Evolutionary conservation across 1,284 basidiomycete genomes (phyloP).

Genomic region (Agaricales sp.): DNA sequence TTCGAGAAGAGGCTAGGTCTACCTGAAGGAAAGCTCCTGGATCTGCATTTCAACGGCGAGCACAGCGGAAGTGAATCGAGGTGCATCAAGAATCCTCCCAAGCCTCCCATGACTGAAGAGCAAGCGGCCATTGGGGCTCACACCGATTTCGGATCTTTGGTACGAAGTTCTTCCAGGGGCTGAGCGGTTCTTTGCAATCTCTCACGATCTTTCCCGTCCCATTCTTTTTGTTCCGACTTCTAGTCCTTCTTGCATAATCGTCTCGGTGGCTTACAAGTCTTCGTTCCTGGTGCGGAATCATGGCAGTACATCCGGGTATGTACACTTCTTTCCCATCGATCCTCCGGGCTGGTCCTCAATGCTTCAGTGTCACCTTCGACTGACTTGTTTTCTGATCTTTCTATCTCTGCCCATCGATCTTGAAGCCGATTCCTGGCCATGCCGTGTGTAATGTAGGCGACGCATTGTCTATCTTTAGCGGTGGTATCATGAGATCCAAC

Average conservation of each 20-base stretch:
- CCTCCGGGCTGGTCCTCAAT: neutral
- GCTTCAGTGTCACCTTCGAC: neutral
- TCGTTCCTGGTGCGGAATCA: conserved; percentile 46
- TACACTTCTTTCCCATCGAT: neutral
- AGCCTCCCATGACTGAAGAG: conserved; percentile 18
- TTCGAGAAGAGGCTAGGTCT: conserved; percentile 50
- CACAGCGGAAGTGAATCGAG: conserved; percentile 51
- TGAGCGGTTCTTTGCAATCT: neutral
- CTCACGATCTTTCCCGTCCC: neutral
- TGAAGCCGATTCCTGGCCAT: conserved; percentile 45
- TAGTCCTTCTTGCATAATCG: conserved; percentile 60
- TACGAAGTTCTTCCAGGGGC: conserved; percentile 17
- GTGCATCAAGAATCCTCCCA: conserved; percentile 40
- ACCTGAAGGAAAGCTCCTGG: conserved; percentile 35
- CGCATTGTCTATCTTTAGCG: conserved; percentile 45
- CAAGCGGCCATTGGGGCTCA: conserved; percentile 36
- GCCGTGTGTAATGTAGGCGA: conserved; percentile 56
- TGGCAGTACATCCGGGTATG: conserved; percentile 62
- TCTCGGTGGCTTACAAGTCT: conserved; percentile 63
- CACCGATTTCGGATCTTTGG: conserved; percentile 46
- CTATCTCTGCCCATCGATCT: neutral
- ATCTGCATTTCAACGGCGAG: conserved; percentile 35
- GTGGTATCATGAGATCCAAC: conserved; percentile 46
- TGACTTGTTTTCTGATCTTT: neutral
- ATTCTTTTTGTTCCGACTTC: conserved; percentile 5